phyloP scores from a whole-genome alignment of 2,329 filamentous ascomycete genomes.

The Diaporthe ampelina region DNA sequence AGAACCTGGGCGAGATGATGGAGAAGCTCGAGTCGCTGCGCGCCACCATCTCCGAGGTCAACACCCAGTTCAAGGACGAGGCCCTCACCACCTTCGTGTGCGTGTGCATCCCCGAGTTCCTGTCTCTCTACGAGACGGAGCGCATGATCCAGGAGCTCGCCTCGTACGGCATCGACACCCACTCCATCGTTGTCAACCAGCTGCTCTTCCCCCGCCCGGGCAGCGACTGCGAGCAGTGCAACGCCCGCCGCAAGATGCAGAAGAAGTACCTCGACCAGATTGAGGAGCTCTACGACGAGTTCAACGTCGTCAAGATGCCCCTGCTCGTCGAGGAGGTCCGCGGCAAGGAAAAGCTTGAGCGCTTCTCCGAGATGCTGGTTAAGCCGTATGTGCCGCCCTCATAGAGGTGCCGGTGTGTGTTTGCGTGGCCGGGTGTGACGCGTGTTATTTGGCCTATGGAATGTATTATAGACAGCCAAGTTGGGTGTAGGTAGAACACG shows the following conservation, averaged over 20 bases:
- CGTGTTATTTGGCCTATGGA: neutral
- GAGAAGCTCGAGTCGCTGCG: conserved; percentile 94
- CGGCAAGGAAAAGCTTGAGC: conserved; percentile 93
- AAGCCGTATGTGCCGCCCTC: conserved; percentile 79
- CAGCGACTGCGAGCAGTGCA: conserved; percentile 94
- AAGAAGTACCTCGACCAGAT: conserved; percentile 99
- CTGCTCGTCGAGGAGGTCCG: conserved; percentile 94
- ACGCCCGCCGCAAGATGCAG: conserved; percentile 96
- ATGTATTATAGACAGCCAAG: conserved; percentile 2
- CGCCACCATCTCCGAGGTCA: conserved; percentile 94
- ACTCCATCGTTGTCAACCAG: conserved; percentile 98
- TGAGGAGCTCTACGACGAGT: conserved; percentile 98
- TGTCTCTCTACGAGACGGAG: conserved; percentile 98
- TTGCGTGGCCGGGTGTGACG: neutral
- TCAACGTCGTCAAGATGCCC: conserved; percentile 99
- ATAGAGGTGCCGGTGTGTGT: neutral
- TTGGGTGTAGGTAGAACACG: neutral
- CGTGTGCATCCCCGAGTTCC: conserved; percentile 97
- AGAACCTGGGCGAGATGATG: conserved; percentile 91
- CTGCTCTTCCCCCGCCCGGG: conserved; percentile 90
- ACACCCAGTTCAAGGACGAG: conserved; percentile 97
- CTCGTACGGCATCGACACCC: conserved; percentile 94
- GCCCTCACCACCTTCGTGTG: conserved; percentile 97
- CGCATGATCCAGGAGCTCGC: conserved; percentile 99
- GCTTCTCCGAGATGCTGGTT: conserved; percentile 88